phyloP scores from a whole-genome alignment of 2,329 filamentous ascomycete genomes.

The Fusarium lateritium region DNA sequence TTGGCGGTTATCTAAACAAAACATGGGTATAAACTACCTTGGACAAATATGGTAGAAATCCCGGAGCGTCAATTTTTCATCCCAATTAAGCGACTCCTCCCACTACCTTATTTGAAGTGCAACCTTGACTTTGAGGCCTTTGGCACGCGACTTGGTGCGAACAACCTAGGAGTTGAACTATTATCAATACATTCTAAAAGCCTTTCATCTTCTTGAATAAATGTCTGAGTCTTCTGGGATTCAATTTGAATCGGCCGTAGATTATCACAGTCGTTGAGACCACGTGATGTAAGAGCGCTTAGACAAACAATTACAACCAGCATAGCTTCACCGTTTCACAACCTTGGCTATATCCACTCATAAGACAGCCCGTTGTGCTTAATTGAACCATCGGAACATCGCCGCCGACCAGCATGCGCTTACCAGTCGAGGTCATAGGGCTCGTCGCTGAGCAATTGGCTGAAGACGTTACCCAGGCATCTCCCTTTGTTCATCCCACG shows the following conservation, averaged over 20 bases:
- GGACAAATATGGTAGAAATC: slow-evolving; percentile 11
- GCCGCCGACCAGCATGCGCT: background rate
- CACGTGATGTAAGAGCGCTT: slow-evolving; percentile 3
- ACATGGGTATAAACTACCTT: slow-evolving; percentile 16
- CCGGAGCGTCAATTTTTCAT: slow-evolving; percentile 29
- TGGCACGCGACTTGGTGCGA: background rate
- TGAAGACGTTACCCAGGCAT: slow-evolving; percentile 4
- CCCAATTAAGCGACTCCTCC: slow-evolving; percentile 29
- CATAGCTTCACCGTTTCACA: background rate
- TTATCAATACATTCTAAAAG: background rate
- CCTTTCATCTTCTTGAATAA: background rate
- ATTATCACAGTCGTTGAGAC: background rate
- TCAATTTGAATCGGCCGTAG: background rate
- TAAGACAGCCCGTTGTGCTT: background rate
- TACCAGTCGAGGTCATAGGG: slow-evolving; percentile 16
- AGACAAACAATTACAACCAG: background rate
- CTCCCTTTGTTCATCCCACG: slow-evolving; percentile 18
- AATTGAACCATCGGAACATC: background rate
- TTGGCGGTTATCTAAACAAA: slow-evolving; percentile 28
- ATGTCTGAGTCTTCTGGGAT: background rate
- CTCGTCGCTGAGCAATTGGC: slow-evolving; percentile 13
- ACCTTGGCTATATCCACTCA: background rate
- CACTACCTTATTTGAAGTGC: slow-evolving; percentile 1
- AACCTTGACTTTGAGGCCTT: background rate
- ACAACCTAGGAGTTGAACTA: too few relatives aligned